A percentile compares a stretch with the other conserved stretches of the same genome.
These are phyloP conservation scores for Rhodotorula kratochvilovae DNA, from an alignment of 768 basidiomycete genomes.

Conservation along the genomic window DNA sequence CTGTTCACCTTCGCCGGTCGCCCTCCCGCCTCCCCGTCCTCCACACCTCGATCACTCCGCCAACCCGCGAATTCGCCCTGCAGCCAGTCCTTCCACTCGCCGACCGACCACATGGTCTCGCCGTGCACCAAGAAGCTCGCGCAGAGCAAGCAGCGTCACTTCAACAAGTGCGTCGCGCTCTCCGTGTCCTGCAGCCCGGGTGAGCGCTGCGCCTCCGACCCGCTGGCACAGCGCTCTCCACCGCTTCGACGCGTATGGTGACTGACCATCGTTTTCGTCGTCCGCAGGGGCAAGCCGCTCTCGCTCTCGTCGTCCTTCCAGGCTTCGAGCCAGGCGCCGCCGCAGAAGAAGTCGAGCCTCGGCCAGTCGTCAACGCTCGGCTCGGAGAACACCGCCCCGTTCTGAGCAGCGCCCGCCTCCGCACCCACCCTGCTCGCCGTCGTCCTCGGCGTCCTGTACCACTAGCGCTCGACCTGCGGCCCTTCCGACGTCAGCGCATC, in stretches of 20 bases:
- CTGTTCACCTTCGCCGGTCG: too few relatives aligned
- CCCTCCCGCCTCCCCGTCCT: neutral
- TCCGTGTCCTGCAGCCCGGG: too few relatives aligned
- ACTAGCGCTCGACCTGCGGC: neutral
- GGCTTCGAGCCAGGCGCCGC: neutral
- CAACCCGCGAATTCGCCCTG: conserved; percentile 55
- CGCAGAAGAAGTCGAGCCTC: conserved; percentile 22
- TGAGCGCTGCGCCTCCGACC: too few relatives aligned
- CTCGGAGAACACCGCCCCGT: conserved; percentile 27
- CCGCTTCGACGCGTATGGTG: too few relatives aligned
- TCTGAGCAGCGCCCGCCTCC: neutral
- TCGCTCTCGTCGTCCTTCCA: conserved; percentile 43
- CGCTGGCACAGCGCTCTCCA: too few relatives aligned
- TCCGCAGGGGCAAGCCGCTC: conserved; percentile 43
- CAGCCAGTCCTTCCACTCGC: conserved; percentile 83
- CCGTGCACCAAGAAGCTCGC: conserved; percentile 87
- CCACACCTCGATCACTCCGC: neutral
- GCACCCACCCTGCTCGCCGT: neutral
- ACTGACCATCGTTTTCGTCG: neutral
- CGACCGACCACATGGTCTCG: conserved; percentile 91
- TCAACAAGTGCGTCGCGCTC: conserved; percentile 63
- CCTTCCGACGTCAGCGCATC: neutral
- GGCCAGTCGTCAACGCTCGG: conserved; percentile 15
- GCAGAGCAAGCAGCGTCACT: conserved; percentile 88
- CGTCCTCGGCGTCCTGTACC: neutral